phyloP scores from a whole-genome alignment of 352 stramenopile species.

The Phytophthora kernoviae region DNA sequence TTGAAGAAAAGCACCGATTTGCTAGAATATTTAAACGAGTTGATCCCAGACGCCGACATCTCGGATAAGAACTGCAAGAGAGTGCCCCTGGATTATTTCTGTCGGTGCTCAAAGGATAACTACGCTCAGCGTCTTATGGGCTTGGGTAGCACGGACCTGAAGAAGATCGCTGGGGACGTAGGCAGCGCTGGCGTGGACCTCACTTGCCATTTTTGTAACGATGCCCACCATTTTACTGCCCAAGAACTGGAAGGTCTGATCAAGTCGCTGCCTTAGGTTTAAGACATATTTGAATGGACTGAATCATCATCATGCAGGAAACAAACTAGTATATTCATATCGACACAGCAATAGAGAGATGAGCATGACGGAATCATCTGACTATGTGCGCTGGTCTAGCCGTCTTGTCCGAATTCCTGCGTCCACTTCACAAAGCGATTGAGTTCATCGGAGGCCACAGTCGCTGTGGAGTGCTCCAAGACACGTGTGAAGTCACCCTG shows the following conservation, averaged over 20 bases:
- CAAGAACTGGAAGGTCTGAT: conserved; percentile 49
- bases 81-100: conserved; percentile 83
- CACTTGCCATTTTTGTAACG: conserved; percentile 89
- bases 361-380: conserved; percentile 26
- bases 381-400: conserved; percentile 56
- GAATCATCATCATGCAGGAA: conserved; percentile 1
- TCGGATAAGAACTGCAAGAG: conserved; percentile 57
- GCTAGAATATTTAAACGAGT: conserved; percentile 72
- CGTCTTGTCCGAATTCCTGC: conserved; percentile 98
- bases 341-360: conserved; percentile 29
- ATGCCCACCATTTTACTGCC: conserved; percentile 67
- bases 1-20: conserved; percentile 62
- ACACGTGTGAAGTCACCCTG: conserved; percentile 96
- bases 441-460: conserved; percentile 97
- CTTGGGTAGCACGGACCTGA: conserved; percentile 56
- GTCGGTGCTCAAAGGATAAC: conserved; percentile 77
- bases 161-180: conserved; percentile 53
- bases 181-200: conserved; percentile 64
- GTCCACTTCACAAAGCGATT: conserved; percentile 99
- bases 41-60: conserved; percentile 76
- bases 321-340: conserved; percentile 24
- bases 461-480: conserved; percentile 93
- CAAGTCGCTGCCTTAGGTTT: conserved; percentile 32
- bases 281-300: conserved; percentile 10
- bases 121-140: conserved; percentile 59